Evolutionary conservation across 116 monocot species (phyloP).

Genomic region (Thalassia testudinum): DNA sequence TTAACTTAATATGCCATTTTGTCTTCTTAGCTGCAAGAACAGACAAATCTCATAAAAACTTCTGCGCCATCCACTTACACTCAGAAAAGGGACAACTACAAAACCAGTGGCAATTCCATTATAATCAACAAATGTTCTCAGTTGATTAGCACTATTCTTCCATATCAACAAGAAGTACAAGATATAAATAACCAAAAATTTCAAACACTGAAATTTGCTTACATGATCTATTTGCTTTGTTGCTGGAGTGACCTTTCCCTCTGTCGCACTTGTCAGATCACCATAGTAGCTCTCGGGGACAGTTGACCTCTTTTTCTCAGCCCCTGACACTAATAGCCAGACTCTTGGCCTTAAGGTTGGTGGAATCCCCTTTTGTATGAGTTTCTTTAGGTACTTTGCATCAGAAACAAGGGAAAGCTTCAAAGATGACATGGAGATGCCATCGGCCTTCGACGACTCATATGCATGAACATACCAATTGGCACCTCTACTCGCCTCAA

Average conservation of each 20-base stretch:
- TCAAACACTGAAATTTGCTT: slow-evolving; percentile 7
- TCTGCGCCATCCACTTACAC: too few species aligned
- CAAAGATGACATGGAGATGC: slow-evolving; percentile 53
- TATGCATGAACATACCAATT: slow-evolving; percentile 90
- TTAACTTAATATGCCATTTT: too few species aligned
- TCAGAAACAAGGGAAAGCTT: slow-evolving; percentile 60
- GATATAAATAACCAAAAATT: too few species aligned
- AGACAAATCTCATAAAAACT: too few species aligned
- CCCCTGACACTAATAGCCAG: slow-evolving; percentile 83
- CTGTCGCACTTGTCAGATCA: slow-evolving; percentile 69
- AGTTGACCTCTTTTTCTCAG: slow-evolving; percentile 81
- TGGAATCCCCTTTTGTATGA: slow-evolving; percentile 87
- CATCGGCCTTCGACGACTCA: slow-evolving; percentile 49
- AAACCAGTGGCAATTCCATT: too few species aligned
- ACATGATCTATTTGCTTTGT: slow-evolving; percentile 95
- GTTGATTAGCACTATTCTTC: too few species aligned
- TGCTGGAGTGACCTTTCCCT: slow-evolving; percentile 78
- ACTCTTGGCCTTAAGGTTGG: slow-evolving; percentile 68
- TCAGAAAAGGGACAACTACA: too few species aligned
- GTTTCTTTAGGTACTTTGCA: slow-evolving; percentile 52
- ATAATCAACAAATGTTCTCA: too few species aligned
- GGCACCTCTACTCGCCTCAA: slow-evolving; percentile 84
- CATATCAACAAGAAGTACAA: too few species aligned
- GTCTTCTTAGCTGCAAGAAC: too few species aligned
- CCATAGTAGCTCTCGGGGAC: slow-evolving; percentile 94